Evolutionary conservation across 2,329 filamentous ascomycete genomes (phyloP), one percentile per base, ranked within the genome.

Genomic region (Curvularia lunata): DNA sequence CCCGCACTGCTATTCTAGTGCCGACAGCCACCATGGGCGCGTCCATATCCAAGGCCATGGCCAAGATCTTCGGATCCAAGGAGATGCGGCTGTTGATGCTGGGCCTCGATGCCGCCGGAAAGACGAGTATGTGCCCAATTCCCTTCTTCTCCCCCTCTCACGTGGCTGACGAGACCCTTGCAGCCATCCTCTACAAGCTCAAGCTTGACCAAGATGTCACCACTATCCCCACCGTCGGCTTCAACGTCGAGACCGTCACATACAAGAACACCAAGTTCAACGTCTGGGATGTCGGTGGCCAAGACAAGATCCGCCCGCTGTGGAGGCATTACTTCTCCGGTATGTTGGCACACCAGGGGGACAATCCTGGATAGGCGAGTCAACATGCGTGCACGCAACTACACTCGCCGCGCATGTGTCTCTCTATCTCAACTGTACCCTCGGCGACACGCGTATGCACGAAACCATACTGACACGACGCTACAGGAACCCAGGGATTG

Each of bases 231-330:
- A 99, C 95, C 77, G 97, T 98, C 77, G 95, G 95, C 76, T 99
- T 99, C 89, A 99, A 99, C 85, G 95, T 99, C 81, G 95, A 99
- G 87, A 98, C 95, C 55, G 95, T 99, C 80, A 93, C 96, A 80
- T 98, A 98, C 87, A 97, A 97, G 88, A 99, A 99, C 88, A 97
- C 97, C 76, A 92, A 97, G 81, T 99, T 99, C 87, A 98, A 94
- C 80, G 95, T 99, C 79, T 99, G 95, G 95, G 95, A 98, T 85
- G 95, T 99, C 77, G 95, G 95, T 86, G 95, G 95, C 81, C 95
- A 99, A 86, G 95, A 99, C 88, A 98, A 98, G 91, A 99, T 99
- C 80, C 89, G 95, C 81, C 95, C 95, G 78, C 86, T 99, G 77
- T 99, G 95, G 95, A 92, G 95, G 85, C 95, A 98, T 83, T 99